Conservation (phyloP, 441 rosid genomes). For the Lepidium campestre region DNA sequence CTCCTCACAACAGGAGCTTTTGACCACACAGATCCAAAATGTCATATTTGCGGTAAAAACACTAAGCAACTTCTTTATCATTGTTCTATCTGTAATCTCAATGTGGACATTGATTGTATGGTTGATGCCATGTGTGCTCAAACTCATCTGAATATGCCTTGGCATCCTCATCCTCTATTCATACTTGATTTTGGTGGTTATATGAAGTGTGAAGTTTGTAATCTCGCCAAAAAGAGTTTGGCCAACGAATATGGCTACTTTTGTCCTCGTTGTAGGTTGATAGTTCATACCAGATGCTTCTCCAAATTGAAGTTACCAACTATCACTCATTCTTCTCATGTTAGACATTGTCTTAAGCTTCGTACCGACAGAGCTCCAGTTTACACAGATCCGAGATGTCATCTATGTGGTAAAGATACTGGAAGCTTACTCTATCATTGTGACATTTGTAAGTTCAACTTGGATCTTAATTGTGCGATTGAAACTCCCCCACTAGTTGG, state of each 20-base stretch:
- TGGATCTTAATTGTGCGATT: not conserved
- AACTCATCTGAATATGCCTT: not conserved
- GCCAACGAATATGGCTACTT: not conserved
- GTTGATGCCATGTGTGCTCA: not conserved
- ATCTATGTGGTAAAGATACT: not conserved
- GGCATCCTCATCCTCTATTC: not conserved
- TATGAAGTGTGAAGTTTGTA: not conserved
- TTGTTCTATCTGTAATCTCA: not conserved
- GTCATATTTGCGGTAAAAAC: slow-evolving; percentile 5
- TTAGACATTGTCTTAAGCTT: not conserved
- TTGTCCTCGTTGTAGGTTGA: not conserved
- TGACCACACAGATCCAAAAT: not conserved
- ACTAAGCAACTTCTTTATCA: not conserved
- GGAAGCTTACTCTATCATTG: not conserved
- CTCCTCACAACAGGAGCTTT: slow-evolving; percentile 13
- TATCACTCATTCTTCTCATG: not conserved
- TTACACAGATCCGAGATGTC: not conserved
- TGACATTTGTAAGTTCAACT: not conserved
- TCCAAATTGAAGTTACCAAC: not conserved
- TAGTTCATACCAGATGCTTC: not conserved
- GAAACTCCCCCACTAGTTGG: not conserved
- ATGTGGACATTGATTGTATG: slow-evolving; percentile 2
- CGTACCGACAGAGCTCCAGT: not conserved
- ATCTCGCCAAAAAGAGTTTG: no score
- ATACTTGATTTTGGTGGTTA: not conserved